phyloP scores from a whole-genome alignment of 2,329 filamentous ascomycete genomes.

The Fusarium abutilonis region DNA sequence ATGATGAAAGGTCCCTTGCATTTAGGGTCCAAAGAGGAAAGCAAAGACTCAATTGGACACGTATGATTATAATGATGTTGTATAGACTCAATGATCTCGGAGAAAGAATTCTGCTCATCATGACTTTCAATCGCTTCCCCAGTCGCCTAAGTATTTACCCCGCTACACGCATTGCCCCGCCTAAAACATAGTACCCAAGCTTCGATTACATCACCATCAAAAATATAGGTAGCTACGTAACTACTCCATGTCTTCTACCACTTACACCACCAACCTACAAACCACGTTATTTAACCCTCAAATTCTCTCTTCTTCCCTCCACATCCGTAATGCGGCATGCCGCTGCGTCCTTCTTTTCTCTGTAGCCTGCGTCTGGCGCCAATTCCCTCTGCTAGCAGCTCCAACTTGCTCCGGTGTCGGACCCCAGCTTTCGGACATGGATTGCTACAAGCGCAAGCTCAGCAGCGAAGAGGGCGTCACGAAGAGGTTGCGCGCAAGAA shows the following conservation, averaged over 20 bases:
- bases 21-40: background rate
- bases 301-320: too few species aligned
- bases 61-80: background rate
- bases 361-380: constrained; percentile 38
- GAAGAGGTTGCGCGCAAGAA: constrained; percentile 55
- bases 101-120: background rate
- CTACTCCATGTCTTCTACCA: constrained; percentile 9
- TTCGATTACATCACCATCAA: constrained; percentile 46
- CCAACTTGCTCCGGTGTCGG: constrained; percentile 39
- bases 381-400: constrained; percentile 34
- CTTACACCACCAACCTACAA: constrained; percentile 11
- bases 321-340: constrained; percentile 70
- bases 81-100: background rate
- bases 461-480: constrained; percentile 32
- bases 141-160: background rate
- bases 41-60: background rate
- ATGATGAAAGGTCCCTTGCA: background rate
- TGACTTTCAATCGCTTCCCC: background rate
- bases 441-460: constrained; percentile 5
- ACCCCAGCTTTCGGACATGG: constrained; percentile 4
- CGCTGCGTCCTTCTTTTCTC: constrained; percentile 54
- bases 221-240: constrained; percentile 21
- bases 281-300: constrained; percentile 1
- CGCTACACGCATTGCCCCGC: constrained; percentile 39
- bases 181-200: constrained; percentile 27